phyloP scores from a whole-genome alignment of 805 yeast species.

The Osmozyma mogii region DNA sequence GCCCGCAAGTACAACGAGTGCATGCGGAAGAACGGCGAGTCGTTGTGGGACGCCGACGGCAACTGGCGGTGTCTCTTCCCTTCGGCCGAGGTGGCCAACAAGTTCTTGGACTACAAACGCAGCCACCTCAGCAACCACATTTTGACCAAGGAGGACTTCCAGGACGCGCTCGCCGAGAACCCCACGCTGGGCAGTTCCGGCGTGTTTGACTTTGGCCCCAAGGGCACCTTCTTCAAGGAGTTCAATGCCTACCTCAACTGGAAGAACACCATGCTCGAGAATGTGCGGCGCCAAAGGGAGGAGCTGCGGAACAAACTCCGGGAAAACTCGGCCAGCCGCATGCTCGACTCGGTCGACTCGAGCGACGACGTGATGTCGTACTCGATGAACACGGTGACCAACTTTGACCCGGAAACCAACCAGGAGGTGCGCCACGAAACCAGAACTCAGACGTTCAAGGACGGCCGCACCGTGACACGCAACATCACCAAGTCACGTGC shows the following conservation, averaged over 20 bases:
- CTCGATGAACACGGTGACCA: slow-evolving; percentile 18
- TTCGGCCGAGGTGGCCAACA: slow-evolving; percentile 28
- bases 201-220: slow-evolving; percentile 33
- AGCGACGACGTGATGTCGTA: slow-evolving; percentile 17
- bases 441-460: slow-evolving; percentile 25
- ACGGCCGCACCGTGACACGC: slow-evolving; percentile 29
- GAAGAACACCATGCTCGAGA: slow-evolving; percentile 47
- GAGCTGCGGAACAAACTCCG: slow-evolving; percentile 1
- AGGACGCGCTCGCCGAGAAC: slow-evolving; percentile 8
- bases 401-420: slow-evolving; percentile 20
- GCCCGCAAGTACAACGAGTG: slow-evolving; percentile 56
- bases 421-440: slow-evolving; percentile 23
- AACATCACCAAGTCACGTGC: slow-evolving; percentile 26
- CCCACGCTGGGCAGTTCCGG: slow-evolving; percentile 4
- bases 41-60: slow-evolving; percentile 82
- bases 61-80: slow-evolving; percentile 90
- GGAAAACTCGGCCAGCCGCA: too few relatives aligned
- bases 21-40: slow-evolving; percentile 52
- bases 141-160: slow-evolving; percentile 55
- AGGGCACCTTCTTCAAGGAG: slow-evolving; percentile 57
- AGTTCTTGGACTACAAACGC: slow-evolving; percentile 20
- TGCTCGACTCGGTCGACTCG: too few relatives aligned
- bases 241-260: slow-evolving; percentile 62
- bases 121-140: slow-evolving; percentile 20
- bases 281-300: slow-evolving; percentile 31